Percentiles rank a stretch among this genome's conserved stretches.
Evolutionary conservation across 2,329 filamentous ascomycete genomes (phyloP).

Genomic region (Penicillium fuscoglaucum): DNA sequence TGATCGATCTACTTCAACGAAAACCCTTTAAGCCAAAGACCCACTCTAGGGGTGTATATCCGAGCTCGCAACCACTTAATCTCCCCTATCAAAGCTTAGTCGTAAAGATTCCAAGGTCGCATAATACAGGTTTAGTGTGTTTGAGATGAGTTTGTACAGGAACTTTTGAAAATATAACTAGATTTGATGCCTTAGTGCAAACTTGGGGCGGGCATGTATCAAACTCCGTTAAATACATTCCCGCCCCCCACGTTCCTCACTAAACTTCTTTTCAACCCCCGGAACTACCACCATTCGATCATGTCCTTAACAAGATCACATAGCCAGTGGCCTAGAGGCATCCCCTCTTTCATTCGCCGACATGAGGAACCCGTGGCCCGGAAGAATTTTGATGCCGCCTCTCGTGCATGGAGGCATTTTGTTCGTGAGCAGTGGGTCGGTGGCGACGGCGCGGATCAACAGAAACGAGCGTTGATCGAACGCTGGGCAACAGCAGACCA

Average conservation of each 20-base stretch:
- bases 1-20: not conserved
- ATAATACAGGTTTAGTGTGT: conserved; percentile 4
- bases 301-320: conserved; percentile 5
- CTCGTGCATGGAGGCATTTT: conserved; percentile 18
- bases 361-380: conserved; percentile 12
- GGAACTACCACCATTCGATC: conserved; percentile 2
- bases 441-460: conserved; percentile 11
- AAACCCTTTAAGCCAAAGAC: not conserved
- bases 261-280: not conserved
- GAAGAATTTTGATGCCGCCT: conserved; percentile 7
- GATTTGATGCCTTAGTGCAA: conserved; percentile 5
- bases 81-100: conserved; percentile 4
- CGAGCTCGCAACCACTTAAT: not conserved
- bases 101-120: conserved; percentile 6
- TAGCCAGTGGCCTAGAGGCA: conserved; percentile 11
- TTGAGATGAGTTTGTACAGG: no score
- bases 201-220: not conserved
- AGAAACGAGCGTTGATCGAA: conserved; percentile 15
- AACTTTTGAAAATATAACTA: not conserved
- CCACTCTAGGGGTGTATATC: not conserved
- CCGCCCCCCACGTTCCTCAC: not conserved
- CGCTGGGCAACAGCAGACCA: conserved; percentile 16
- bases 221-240: conserved; percentile 1
- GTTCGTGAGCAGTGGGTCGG: conserved; percentile 15
- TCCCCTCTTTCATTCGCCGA: conserved; percentile 13